phyloP scores from a whole-genome alignment of 805 yeast species.

The Sporopachydermia lactativora region DNA sequence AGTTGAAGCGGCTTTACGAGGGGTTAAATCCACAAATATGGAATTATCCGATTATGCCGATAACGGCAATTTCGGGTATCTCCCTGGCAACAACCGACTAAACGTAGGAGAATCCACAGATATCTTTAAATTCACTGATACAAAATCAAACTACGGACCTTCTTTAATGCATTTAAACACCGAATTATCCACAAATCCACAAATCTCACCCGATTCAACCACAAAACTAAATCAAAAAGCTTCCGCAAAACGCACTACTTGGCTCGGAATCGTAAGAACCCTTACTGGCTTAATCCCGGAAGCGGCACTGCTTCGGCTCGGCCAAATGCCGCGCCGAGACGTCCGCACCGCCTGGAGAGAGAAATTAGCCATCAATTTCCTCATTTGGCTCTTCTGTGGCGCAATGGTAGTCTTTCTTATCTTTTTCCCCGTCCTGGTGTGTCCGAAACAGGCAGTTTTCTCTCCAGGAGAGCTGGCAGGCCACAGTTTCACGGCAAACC shows the following conservation, averaged over 20 bases:
- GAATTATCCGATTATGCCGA: slow-evolving; percentile 15
- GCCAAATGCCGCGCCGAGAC: slow-evolving; percentile 20
- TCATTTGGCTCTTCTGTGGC: slow-evolving; percentile 25
- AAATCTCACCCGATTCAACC: no score
- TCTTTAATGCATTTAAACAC: slow-evolving; percentile 13
- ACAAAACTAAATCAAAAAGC: slow-evolving; percentile 15
- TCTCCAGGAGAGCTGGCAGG: slow-evolving; percentile 18
- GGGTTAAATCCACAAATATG: no score
- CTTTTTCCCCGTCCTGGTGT: slow-evolving; percentile 25
- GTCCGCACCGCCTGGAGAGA: slow-evolving; percentile 28
- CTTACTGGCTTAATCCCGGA: slow-evolving; percentile 29
- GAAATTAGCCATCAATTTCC: slow-evolving; percentile 25
- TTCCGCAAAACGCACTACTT: slow-evolving; percentile 18
- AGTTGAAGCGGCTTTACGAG: slow-evolving; percentile 17
- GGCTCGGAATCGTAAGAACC: slow-evolving; percentile 24
- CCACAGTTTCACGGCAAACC: slow-evolving; percentile 15
- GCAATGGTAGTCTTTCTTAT: slow-evolving; percentile 19
- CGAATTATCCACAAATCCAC: slow-evolving; percentile 15
- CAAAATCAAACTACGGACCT: slow-evolving; percentile 12
- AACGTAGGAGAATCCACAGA: slow-evolving; percentile 2
- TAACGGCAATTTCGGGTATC: slow-evolving; percentile 18
- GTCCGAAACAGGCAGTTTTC: slow-evolving; percentile 25
- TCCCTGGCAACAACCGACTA: slow-evolving; percentile 16
- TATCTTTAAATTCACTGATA: slow-evolving; percentile 19
- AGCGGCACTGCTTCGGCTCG: slow-evolving; percentile 15